These are phyloP conservation scores for Akebia trifoliata DNA, from an alignment of 164 flowering plant species.

Conservation along the genomic window DNA sequence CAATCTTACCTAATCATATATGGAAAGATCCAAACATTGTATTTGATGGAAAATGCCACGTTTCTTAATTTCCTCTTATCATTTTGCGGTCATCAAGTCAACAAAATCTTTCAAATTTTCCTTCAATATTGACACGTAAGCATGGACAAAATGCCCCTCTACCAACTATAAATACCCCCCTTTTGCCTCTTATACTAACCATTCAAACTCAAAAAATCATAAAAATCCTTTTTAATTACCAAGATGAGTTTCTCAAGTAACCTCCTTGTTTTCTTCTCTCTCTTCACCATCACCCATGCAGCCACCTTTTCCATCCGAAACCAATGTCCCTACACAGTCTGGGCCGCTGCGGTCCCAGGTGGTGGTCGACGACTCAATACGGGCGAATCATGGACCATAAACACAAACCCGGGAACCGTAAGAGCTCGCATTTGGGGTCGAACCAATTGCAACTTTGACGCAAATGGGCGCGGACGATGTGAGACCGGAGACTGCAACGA, in stretches of 20 bases:
- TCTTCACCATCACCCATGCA: conserved; percentile 2
- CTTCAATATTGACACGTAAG: too few species aligned
- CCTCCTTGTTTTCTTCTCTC: not conserved
- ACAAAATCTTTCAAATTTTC: too few species aligned
- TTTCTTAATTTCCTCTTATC: too few species aligned
- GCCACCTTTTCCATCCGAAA: conserved; percentile 6
- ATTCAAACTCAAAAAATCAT: too few species aligned
- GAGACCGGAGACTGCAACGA: conserved; percentile 13
- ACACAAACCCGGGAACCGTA: not conserved
- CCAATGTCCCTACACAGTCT: conserved; percentile 7
- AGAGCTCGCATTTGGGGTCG: conserved; percentile 5
- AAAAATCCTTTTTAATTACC: too few species aligned
- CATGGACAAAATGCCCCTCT: too few species aligned
- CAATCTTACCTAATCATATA: too few species aligned
- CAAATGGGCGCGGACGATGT: conserved; percentile 1
- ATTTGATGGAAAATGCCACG: too few species aligned
- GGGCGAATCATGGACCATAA: conserved; percentile 4
- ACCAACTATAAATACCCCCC: too few species aligned
- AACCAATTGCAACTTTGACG: conserved; percentile 13
- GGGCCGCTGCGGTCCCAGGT: conserved; percentile 7
- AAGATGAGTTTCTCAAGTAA: not conserved
- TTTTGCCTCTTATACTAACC: too few species aligned
- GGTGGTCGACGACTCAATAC: conserved; percentile 5
- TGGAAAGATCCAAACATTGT: too few species aligned
- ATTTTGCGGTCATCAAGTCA: too few species aligned